Percentiles rank a stretch among this genome's conserved stretches.
These are phyloP conservation scores for Entomortierella lignicola DNA, from an alignment of 192 early-diverging fungal genomes.

Conservation along the genomic window DNA sequence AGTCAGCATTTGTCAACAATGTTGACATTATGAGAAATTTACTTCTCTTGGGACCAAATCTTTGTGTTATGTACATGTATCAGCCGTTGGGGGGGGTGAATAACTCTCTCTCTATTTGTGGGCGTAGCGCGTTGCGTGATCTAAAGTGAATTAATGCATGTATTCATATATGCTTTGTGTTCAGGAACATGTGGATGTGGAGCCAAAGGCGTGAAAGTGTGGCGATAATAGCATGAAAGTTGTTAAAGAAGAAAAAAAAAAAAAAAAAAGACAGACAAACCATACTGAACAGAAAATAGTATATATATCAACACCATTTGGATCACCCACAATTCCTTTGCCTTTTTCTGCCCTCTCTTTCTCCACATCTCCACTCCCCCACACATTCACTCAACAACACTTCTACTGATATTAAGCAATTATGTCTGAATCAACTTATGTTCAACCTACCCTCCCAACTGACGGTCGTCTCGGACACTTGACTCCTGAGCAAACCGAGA, in stretches of 20 bases:
- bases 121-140: not conserved
- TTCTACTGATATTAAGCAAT: too few species aligned
- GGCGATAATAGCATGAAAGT: too few species aligned
- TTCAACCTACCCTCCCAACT: conserved; percentile 24
- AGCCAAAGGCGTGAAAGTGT: not conserved
- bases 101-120: not conserved
- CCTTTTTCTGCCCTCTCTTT: not conserved
- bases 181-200: not conserved
- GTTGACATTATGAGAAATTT: not conserved
- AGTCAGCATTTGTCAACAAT: conserved; percentile 31
- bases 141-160: not conserved
- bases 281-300: not conserved
- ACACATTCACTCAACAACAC: not conserved
- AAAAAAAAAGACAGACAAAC: too few species aligned
- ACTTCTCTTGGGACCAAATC: not conserved
- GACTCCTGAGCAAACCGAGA: conserved; percentile 39
- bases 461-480: conserved; percentile 52
- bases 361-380: not conserved
- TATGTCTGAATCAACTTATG: conserved; percentile 17
- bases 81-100: not conserved
- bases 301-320: too few species aligned
- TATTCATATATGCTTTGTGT: not conserved
- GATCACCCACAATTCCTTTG: not conserved
- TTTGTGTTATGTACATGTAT: not conserved
- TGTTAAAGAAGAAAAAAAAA: too few species aligned